Conservation (phyloP, 2,329 filamentous ascomycete genomes). For the Allantophomopsis cytisporea region DNA sequence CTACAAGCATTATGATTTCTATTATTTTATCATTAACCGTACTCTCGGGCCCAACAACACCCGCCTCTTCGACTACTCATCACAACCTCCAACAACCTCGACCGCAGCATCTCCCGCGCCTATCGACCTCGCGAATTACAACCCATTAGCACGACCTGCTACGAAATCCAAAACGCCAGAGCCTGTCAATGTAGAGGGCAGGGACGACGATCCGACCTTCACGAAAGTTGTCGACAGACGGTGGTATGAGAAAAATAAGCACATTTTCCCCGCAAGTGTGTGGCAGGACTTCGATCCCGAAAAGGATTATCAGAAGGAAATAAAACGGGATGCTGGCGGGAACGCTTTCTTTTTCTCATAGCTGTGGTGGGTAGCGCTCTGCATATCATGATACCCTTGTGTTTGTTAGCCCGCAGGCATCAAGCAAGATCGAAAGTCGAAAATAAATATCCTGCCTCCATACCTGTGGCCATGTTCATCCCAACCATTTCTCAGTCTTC, state of each 20-base stretch:
- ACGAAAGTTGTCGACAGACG: conserved; percentile 93
- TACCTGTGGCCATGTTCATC: no score
- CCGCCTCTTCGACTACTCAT: conserved; percentile 63
- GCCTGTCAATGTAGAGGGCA: conserved; percentile 51
- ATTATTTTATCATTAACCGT: conserved; percentile 91
- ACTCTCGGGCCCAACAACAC: conserved; percentile 58
- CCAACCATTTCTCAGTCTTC: no score
- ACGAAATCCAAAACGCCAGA: conserved; percentile 22
- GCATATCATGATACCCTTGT: no score
- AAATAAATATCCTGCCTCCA: no score
- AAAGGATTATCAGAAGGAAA: conserved; percentile 66
- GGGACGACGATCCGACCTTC: conserved; percentile 58
- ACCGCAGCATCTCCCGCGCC: conserved; percentile 3
- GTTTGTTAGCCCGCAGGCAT: no score
- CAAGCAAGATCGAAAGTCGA: no score
- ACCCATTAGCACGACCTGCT: conserved; percentile 24
- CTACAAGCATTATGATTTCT: conserved; percentile 83
- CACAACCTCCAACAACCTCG: conserved; percentile 26
- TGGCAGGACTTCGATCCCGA: conserved; percentile 94
- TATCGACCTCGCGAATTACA: conserved; percentile 14
- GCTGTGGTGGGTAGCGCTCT: no score
- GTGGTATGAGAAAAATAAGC: conserved; percentile 97
- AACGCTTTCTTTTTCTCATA: conserved; percentile 83
- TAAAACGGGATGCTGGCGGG: conserved; percentile 72
- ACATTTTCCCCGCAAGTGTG: conserved; percentile 90